Base-by-base conservation (phyloP, 345 rosid genomes). In the Populus ilicifolia region DNA sequence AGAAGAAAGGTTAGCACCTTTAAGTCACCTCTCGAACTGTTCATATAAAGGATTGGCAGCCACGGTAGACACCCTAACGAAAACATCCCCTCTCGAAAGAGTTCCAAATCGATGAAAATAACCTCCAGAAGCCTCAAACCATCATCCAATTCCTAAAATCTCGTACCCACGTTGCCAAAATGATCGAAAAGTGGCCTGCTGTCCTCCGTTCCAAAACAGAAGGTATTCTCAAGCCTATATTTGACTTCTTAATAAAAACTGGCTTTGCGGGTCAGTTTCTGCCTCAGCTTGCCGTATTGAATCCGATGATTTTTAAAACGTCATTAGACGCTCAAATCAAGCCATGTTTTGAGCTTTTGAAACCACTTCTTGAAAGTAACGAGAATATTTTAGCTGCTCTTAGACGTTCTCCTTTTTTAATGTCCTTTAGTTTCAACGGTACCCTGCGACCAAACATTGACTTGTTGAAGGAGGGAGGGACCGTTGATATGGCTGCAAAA, bases 31-130 rank as follows among this genome's bases (percentile, higher is more conserved):
- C 69, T 73, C 76, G 72, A 84, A 79, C 48, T 71, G 79, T 67
- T 87, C 29, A 84, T 76, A 80, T 30, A 80, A 91, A 85, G 67
- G 77, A 33, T 4, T 33, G 35, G 5, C 46, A 10, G 46, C 46
- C 46, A 11, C 14, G 46, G 46, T 13, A 41, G 46, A 10, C 2
- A 41, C 46, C 46, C 46, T 41, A 41, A 43, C 46, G 46, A 43
- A 41, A 41, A 43, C 46, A 78, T 71, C 63, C 75, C 5, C 69
- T 48, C 52, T 79, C 87, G 29, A 39, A 12, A 3, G 63, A 72
- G 30, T 62, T 67, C 73, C 80, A 68, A 5, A 74, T 74, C n/a
- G 30, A 71, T 20, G 72, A 62, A 61, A 68, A 46, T 0, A 62
- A 52, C 16, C 67, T 12, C 46, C 73, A 56, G 44, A 67, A 61